Evolutionary conservation across 192 early-diverging fungal species (phyloP).

Genomic region (Coemansia sp.): DNA sequence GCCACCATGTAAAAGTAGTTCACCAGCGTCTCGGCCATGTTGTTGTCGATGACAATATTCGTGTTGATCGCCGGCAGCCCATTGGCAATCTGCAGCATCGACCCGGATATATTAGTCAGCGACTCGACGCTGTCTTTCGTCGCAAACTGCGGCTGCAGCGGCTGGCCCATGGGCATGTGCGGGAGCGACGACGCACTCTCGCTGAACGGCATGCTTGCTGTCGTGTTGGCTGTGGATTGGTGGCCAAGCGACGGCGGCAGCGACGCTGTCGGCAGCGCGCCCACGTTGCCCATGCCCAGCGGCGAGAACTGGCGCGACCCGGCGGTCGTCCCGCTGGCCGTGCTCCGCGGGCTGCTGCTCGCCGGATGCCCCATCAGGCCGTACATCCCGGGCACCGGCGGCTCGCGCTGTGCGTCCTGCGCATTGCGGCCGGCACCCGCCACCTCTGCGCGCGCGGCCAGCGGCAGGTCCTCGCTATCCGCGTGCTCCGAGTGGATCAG

Average conservation of each 20-base stretch:
- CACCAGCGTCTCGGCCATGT: conserved; percentile 53
- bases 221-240: not conserved
- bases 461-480: conserved; percentile 44
- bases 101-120: not conserved
- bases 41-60: conserved; percentile 50
- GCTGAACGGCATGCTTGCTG: conserved; percentile 1
- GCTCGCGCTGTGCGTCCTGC: not conserved
- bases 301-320: conserved; percentile 4
- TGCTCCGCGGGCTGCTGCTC: conserved; percentile 6
- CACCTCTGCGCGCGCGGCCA: conserved; percentile 16
- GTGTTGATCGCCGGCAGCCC: conserved; percentile 35
- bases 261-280: not conserved
- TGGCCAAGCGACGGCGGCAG: not conserved
- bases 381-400: not conserved
- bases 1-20: conserved; percentile 53
- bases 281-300: not conserved
- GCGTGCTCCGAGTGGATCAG: conserved; percentile 36
- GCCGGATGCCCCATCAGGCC: not conserved
- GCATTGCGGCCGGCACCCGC: not conserved
- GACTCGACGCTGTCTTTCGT: not conserved
- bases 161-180: not conserved
- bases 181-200: not conserved
- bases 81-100: conserved; percentile 8
- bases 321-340: conserved; percentile 1
- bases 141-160: not conserved